Evolutionary conservation across 805 yeast genomes (phyloP).

Genomic region (Suhomyces xylopsoci): DNA sequence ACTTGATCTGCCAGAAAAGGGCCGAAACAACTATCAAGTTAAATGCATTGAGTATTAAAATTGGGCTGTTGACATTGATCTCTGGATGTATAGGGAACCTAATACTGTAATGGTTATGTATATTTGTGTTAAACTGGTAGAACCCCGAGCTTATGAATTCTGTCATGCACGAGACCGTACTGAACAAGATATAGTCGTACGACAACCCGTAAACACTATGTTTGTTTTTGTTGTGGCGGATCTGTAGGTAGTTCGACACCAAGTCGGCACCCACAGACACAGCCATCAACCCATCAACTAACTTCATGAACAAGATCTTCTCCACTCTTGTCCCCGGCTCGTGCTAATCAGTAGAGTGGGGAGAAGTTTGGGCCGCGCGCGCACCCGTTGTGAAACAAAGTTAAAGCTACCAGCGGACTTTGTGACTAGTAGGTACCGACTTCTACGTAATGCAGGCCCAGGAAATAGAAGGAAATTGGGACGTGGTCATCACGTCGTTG

Average conservation of each 20-base stretch:
- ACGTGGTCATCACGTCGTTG: constrained; percentile 58
- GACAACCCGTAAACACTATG: constrained; percentile 20
- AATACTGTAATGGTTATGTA: constrained; percentile 9
- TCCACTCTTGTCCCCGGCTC: background rate
- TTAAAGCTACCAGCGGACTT: background rate
- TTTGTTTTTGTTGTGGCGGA: constrained; percentile 10
- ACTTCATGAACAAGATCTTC: background rate
- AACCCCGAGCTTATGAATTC: constrained; percentile 7
- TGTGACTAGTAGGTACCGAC: background rate
- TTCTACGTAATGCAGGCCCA: constrained; percentile 9
- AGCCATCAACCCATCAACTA: background rate
- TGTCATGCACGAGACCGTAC: constrained; percentile 5
- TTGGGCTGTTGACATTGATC: background rate
- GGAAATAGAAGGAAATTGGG: constrained; percentile 64
- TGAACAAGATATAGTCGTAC: constrained; percentile 12
- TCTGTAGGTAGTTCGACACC: background rate
- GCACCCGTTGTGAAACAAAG: background rate
- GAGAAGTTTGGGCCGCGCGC: constrained; percentile 1
- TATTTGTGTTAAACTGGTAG: constrained; percentile 6
- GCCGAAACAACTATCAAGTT: background rate
- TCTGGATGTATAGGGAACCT: constrained; percentile 34
- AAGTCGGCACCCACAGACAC: background rate
- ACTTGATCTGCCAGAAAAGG: constrained; percentile 21
- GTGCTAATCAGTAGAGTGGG: background rate
- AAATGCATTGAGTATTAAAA: background rate